phyloP scores from a whole-genome alignment of 495 filamentous ascomycete genomes.

The Annulohypoxylon maeteangense region DNA sequence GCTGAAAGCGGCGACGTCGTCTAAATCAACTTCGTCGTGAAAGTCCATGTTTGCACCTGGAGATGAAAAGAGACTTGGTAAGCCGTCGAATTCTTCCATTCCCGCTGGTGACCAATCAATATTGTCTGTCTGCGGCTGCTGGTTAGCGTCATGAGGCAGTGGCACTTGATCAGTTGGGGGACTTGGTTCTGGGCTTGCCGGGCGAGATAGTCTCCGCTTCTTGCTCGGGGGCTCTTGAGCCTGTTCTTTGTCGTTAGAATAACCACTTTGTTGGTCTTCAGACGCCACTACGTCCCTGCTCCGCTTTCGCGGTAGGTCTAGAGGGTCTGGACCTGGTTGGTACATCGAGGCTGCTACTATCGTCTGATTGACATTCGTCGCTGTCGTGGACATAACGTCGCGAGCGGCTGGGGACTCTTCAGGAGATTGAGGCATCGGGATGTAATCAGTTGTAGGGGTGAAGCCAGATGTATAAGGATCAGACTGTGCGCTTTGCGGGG shows the following conservation, averaged over 20 bases:
- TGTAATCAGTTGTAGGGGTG: background rate
- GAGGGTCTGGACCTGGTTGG: background rate
- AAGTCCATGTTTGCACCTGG: background rate
- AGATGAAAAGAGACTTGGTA: background rate
- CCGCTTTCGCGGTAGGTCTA: background rate
- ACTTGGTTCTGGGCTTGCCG: background rate
- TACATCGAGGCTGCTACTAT: background rate
- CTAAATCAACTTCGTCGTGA: background rate
- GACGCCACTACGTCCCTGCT: background rate
- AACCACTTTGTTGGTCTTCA: background rate
- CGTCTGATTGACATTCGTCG: background rate
- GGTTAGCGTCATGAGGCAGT: background rate
- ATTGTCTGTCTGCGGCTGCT: background rate
- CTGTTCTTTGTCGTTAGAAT: background rate
- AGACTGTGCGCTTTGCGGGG: background rate
- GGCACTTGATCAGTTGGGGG: background rate
- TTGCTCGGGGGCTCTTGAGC: background rate
- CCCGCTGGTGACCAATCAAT: background rate
- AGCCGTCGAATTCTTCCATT: background rate
- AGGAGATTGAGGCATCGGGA: background rate
- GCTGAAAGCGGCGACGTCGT: background rate
- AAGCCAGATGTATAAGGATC: background rate
- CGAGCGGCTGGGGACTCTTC: background rate
- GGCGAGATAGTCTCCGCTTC: background rate
- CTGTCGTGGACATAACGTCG: background rate